Conservation (phyloP, 306 rosid genomes). For the Prunus kanzakura region DNA sequence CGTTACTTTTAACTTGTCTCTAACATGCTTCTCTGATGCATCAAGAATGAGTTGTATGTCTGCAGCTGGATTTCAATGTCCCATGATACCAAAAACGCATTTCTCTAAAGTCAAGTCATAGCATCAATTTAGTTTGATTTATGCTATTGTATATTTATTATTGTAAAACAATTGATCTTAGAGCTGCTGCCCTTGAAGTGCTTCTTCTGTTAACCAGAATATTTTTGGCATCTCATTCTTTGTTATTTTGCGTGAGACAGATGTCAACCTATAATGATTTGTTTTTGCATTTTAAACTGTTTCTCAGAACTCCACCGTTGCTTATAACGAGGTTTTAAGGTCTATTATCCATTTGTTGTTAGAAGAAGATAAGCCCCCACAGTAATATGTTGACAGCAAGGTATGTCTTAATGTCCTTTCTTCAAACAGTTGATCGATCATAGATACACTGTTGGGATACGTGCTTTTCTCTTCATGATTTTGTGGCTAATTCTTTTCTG, state of each 20-base stretch:
- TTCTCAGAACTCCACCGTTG: constrained; percentile 48
- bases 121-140: neutral
- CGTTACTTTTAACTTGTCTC: neutral
- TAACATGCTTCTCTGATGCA: neutral
- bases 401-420: neutral
- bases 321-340: constrained; percentile 63
- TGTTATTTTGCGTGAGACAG: constrained; percentile 3
- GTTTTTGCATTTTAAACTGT: constrained; percentile 1
- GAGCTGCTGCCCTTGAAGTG: neutral
- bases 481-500: neutral
- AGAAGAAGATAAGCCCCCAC: constrained; percentile 67
- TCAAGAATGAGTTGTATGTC: neutral
- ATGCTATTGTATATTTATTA: neutral
- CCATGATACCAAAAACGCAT: neutral
- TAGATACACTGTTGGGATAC: neutral
- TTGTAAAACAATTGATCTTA: neutral
- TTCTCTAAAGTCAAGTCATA: neutral
- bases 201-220: neutral
- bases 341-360: constrained; percentile 77
- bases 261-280: constrained; percentile 16
- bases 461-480: neutral
- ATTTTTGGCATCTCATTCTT: neutral
- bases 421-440: neutral
- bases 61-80: neutral
- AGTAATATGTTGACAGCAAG: neutral